Evolutionary conservation across 1,284 basidiomycete genomes (phyloP).

Genomic region (Fistulinella cinereoalba): DNA sequence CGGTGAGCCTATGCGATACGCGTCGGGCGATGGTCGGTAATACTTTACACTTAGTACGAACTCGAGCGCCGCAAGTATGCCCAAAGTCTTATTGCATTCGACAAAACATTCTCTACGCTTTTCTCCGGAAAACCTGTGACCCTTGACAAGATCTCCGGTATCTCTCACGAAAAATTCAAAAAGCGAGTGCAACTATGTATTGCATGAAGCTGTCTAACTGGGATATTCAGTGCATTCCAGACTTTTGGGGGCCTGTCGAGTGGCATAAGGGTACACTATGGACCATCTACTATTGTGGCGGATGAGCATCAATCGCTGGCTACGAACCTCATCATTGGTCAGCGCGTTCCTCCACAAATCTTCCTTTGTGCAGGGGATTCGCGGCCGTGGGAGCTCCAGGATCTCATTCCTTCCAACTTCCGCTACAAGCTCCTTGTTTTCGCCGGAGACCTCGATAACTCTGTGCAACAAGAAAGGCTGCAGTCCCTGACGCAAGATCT

Average conservation of each 20-base stretch:
- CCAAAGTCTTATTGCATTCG: constrained; percentile 52
- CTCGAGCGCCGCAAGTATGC: constrained; percentile 46
- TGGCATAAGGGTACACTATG: constrained; percentile 65
- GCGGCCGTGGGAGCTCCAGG: constrained; percentile 64
- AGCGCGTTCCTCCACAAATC: constrained; percentile 61
- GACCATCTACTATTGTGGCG: constrained; percentile 47
- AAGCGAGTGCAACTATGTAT: constrained; percentile 41
- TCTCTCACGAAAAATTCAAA: constrained; percentile 39
- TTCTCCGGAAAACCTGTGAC: constrained; percentile 45
- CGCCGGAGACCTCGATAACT: constrained; percentile 50
- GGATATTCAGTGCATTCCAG: constrained; percentile 48
- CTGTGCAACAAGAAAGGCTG: constrained; percentile 41
- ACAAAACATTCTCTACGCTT: constrained; percentile 46
- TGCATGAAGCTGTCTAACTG: constrained; percentile 40
- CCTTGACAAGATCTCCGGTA: constrained; percentile 35
- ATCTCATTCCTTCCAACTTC: constrained; percentile 63
- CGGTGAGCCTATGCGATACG: constrained; percentile 33
- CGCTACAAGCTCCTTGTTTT: constrained; percentile 77
- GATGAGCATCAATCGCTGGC: constrained; percentile 45
- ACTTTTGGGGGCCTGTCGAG: constrained; percentile 58
- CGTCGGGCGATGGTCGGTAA: neutral
- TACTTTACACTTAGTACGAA: constrained; percentile 36
- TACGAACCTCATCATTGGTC: constrained; percentile 50
- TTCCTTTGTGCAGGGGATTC: constrained; percentile 64
- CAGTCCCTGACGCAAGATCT: constrained; percentile 45